Evolutionary conservation across 1,284 basidiomycete genomes (phyloP), one percentile per base, ranked within the genome.

Genomic region (Moesziomyces aphidis): DNA sequence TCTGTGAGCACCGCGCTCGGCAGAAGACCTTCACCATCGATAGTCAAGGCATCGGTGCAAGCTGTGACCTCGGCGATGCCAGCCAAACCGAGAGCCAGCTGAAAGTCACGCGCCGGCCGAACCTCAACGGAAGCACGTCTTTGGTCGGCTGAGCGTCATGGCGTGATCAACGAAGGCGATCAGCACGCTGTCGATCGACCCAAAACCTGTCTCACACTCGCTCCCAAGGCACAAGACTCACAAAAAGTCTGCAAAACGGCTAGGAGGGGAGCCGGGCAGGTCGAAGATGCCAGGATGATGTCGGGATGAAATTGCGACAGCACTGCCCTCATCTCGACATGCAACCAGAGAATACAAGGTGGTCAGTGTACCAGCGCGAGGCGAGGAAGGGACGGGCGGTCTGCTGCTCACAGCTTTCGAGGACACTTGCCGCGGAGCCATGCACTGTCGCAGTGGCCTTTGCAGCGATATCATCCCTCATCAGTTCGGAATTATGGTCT

Each of bases 271-370:
- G 55, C 62, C 1, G 62, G 55, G 50, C 66, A 69, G 23, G 50
- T 48, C 23, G 72, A 62, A 5, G 72, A 66, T 26, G 51, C 55
- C 4, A 74, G 42, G 36, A 74, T 53, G 34, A 74, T 31, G 22
- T 50, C 45, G 19, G 72, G 72, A 21, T 50, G 43, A 39, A 70
- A 70, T 21, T 74, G 72, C 15, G 59, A 49, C 21, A 74, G 61
- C 31, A 74, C 72, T 74, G 50, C 22, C 4, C 15, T 6, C 8
- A 28, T 21, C 6, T 22, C 15, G n/a, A 36, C 19, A 22, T 52
- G 5, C 19, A 9, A 23, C 1, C 22, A 34, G 23, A n/a, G 26
- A 34, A 26, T n/a, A 9, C 10, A 44, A 5, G 26, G 55, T 24
- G 26, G 55, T 24, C 22, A 54, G 23, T 21, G 31, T 24, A 15